phyloP scores from a whole-genome alignment of 345 rosid species.

The Eucalyptus sp. region DNA sequence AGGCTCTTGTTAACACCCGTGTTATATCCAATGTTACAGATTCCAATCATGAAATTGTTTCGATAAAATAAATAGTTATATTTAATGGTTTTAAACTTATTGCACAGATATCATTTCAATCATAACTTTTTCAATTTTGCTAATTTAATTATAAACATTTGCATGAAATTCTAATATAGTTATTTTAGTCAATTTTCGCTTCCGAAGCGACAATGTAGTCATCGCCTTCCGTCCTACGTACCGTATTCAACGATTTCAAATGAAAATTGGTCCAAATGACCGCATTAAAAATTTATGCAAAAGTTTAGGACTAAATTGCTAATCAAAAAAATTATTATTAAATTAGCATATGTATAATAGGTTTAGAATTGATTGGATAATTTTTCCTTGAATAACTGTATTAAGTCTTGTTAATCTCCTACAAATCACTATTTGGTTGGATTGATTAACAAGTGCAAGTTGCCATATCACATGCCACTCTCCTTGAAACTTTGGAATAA shows the following conservation, averaged over 20 bases:
- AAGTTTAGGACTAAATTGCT: background rate
- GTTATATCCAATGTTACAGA: too few relatives aligned
- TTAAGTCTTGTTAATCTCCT: background rate
- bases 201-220: accelerated
- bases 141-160: too few relatives aligned
- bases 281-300: background rate
- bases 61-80: background rate
- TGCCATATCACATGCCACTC: background rate
- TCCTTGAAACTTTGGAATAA: background rate
- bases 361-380: background rate
- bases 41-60: too few relatives aligned
- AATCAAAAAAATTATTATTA: accelerated
- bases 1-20: background rate
- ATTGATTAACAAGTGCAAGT: too few relatives aligned
- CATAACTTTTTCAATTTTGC: background rate
- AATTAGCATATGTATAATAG: background rate
- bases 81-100: too few relatives aligned
- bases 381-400: background rate
- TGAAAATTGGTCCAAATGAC: accelerated
- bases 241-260: background rate
- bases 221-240: background rate
- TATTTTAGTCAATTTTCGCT: background rate
- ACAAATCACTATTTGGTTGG: background rate
- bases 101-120: background rate
- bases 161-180: too few relatives aligned